Percentiles rank a stretch among this genome's conserved stretches.
These are phyloP conservation scores for Acer yangbiense DNA, from an alignment of 345 rosid genomes.

Conservation along the genomic window DNA sequence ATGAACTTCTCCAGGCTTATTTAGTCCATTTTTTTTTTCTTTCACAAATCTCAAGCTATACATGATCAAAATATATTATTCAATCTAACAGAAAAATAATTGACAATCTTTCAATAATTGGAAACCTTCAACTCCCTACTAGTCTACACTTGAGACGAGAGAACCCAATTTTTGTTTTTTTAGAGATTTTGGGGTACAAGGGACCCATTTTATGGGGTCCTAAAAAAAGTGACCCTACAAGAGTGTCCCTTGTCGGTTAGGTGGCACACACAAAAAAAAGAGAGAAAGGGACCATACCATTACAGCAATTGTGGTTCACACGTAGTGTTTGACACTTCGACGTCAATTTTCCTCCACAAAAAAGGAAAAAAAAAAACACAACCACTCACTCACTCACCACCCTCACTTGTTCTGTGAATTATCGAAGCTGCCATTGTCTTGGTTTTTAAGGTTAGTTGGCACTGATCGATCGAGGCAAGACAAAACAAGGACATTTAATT, in stretches of 20 bases:
- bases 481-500: conserved; percentile 36
- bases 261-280: conserved; percentile 34
- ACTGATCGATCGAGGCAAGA: conserved; percentile 45
- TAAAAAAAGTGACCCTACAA: conserved; percentile 14
- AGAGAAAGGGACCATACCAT: conserved; percentile 47
- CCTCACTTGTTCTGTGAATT: conserved; percentile 19
- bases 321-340: conserved; percentile 43
- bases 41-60: background rate
- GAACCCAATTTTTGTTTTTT: no score
- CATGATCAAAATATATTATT: background rate
- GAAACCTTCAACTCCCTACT: background rate
- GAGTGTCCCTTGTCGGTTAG: conserved; percentile 67
- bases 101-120: background rate
- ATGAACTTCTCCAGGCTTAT: background rate
- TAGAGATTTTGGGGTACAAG: conserved; percentile 19
- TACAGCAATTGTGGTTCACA: conserved; percentile 29
- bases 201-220: conserved; percentile 1
- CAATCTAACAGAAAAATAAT: no score
- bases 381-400: conserved; percentile 11
- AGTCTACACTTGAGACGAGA: background rate
- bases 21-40: background rate
- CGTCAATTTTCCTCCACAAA: conserved; percentile 34
- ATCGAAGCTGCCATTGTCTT: conserved; percentile 31
- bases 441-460: conserved; percentile 1
- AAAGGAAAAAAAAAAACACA: background rate